A percentile compares a stretch with the other conserved stretches of the same genome.
phyloP scores from a whole-genome alignment of 1,284 basidiomycete species.

The Cutaneotrichosporon spelunceum region DNA sequence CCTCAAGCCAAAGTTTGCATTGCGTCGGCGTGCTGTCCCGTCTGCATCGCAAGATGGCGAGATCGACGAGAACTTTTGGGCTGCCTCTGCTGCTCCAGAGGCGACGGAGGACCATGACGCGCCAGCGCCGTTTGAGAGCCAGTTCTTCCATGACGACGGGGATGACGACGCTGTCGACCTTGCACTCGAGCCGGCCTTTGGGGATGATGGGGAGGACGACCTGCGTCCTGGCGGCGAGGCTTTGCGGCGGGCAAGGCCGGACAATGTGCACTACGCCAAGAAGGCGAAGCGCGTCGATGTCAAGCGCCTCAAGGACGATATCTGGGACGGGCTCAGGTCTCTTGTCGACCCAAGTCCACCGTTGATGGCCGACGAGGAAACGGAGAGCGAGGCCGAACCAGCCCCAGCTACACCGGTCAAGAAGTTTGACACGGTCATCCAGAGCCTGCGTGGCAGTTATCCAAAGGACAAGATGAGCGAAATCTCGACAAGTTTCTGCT shows the following conservation, averaged over 20 bases:
- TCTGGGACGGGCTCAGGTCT: conserved; percentile 87
- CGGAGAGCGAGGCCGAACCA: conserved; percentile 12
- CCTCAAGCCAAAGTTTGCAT: conserved; percentile 88
- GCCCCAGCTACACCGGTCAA: conserved; percentile 60
- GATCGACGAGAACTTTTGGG: conserved; percentile 93
- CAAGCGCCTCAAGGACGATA: conserved; percentile 93
- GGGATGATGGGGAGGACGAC: conserved; percentile 60
- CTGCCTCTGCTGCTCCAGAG: conserved; percentile 78
- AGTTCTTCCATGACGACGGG: conserved; percentile 94
- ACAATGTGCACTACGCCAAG: conserved; percentile 92
- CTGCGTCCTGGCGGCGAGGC: conserved; percentile 70
- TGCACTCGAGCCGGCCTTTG: conserved; percentile 58
- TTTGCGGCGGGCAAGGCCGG: conserved; percentile 73
- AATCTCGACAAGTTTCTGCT: conserved; percentile 98
- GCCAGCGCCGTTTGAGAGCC: conserved; percentile 80
- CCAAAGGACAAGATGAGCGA: conserved; percentile 93
- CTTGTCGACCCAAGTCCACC: background rate
- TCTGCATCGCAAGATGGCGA: conserved; percentile 57
- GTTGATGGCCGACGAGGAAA: background rate
- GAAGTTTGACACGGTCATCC: conserved; percentile 79
- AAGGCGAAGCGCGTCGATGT: conserved; percentile 96
- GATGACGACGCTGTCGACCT: conserved; percentile 68
- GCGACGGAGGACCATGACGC: conserved; percentile 62
- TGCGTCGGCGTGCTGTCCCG: conserved; percentile 67
- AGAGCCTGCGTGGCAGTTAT: conserved; percentile 74